Evolutionary conservation across 1,139 yeast genomes (phyloP).

Genomic region (Suhomyces yuchorum): DNA sequence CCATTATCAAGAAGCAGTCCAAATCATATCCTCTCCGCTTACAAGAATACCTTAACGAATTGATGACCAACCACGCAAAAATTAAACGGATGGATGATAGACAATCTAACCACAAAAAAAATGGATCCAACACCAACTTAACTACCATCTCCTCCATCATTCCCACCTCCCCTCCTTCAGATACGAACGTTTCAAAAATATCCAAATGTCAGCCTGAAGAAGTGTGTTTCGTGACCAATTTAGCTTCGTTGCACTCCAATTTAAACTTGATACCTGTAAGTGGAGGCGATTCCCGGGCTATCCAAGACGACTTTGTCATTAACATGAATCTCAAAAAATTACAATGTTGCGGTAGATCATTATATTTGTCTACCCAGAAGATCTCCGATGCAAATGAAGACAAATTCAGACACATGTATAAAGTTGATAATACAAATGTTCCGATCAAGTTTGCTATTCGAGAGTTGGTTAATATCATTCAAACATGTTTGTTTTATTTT

Average conservation of each 20-base stretch:
- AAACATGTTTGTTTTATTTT: conserved; percentile 76
- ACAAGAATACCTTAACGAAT: conserved; percentile 63
- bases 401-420: conserved; percentile 78
- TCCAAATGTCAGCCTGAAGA: conserved; percentile 43
- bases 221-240: conserved; percentile 74
- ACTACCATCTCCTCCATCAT: background rate
- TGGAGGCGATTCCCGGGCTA: conserved; percentile 56
- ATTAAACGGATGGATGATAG: conserved; percentile 38
- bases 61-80: conserved; percentile 59
- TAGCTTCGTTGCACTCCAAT: conserved; percentile 77
- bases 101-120: conserved; percentile 14
- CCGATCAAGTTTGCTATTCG: conserved; percentile 69
- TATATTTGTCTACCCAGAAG: conserved; percentile 58
- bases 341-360: conserved; percentile 85
- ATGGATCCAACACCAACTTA: conserved; percentile 5
- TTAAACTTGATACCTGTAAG: conserved; percentile 71
- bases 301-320: conserved; percentile 61
- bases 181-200: conserved; percentile 20
- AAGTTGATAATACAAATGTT: conserved; percentile 46
- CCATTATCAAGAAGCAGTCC: conserved; percentile 56
- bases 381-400: conserved; percentile 81
- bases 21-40: conserved; percentile 61
- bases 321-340: conserved; percentile 77
- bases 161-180: conserved; percentile 1
- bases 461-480: conserved; percentile 74